Base-by-base conservation (phyloP, 2,329 filamentous ascomycete species). In the Fusarium sambucinum region DNA sequence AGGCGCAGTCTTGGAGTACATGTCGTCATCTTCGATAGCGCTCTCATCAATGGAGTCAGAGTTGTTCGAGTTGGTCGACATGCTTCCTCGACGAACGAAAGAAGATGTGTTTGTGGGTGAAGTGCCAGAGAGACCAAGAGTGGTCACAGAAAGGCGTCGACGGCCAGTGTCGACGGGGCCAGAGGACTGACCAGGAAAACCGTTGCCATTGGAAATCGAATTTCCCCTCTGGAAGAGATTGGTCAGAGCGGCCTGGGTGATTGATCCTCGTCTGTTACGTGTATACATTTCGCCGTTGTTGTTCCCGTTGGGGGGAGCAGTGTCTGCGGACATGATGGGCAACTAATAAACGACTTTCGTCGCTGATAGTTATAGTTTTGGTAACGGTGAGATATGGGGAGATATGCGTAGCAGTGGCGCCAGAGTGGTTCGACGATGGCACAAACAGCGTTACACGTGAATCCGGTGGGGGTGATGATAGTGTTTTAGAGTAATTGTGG, bases 131-230 rank as follows among this genome's bases (percentile, higher is more conserved):
- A 93, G 82, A 33, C 92, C 91, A 30, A 93, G 80, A 6, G 91
- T 92, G 45, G 88, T 90, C 74, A 94, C 87, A 44, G 92, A 94
- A 69, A 94, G 86, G 46, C 92, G 88, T 62, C 91, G 89, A 60
- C 89, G 87, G 66, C 87, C 86, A 68, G 85, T 82, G 55, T 89
- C 85, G 66, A 87, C 83, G 29, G 84, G 79, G 33, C 79, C 77
- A 50, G 81, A 30, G 59, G 68, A 48, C 53, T 74, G 77, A 44
- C 23, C 56, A 21, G 85, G 82, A 69, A 86, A 86, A 41, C 81
- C 77, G 27, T 79, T 77, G 55, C 70, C 73, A 30, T 80, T 80
- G 59, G 82, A 77, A 58, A 82, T 81, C 5, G 86, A 87, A 71
- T 85, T 84, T 73, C 83, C 85, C 69, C 87, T 82, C 66, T 84